Percentiles rank a stretch among this genome's conserved stretches.
These are phyloP conservation scores for Escovopsis sp. DNA, from an alignment of 2,329 filamentous ascomycete species.

Conservation along the genomic window DNA sequence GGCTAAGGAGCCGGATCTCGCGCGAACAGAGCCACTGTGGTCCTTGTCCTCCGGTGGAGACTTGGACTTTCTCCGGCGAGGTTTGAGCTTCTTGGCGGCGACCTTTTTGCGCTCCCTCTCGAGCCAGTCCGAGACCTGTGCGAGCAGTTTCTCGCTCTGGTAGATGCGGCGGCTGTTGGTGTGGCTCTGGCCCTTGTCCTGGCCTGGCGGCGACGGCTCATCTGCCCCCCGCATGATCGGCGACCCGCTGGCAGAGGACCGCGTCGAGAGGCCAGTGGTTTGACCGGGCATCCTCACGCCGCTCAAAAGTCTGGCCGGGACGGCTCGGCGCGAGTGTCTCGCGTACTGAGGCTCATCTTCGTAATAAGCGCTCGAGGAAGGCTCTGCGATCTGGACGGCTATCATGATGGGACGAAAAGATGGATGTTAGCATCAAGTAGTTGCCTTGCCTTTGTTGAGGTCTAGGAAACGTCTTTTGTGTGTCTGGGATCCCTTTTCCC, in stretches of 20 bases:
- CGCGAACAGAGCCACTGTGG: slow-evolving; percentile 10
- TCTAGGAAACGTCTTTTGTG: no score
- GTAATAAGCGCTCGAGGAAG: slow-evolving; percentile 18
- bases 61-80: slow-evolving; percentile 27
- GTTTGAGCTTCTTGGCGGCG: slow-evolving; percentile 30
- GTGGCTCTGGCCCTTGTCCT: slow-evolving; percentile 8
- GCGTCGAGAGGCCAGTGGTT: slow-evolving; percentile 24
- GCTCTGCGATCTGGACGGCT: slow-evolving; percentile 45
- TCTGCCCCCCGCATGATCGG: slow-evolving; percentile 14
- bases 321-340: slow-evolving; percentile 17
- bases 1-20: slow-evolving; percentile 38
- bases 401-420: no score
- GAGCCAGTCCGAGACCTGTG: slow-evolving; percentile 71
- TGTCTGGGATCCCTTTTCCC: no score
- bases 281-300: slow-evolving; percentile 14
- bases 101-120: slow-evolving; percentile 57
- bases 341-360: slow-evolving; percentile 17
- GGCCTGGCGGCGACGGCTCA: slow-evolving; percentile 10
- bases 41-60: slow-evolving; percentile 17
- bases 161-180: slow-evolving; percentile 21
- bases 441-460: slow-evolving; percentile 1
- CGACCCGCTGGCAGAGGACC: slow-evolving; percentile 27
- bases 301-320: slow-evolving; percentile 19
- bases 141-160: slow-evolving; percentile 43
- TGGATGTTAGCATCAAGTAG: not conserved